phyloP scores from a whole-genome alignment of 192 early-diverging fungal species.

The Geranomyces michiganensis region DNA sequence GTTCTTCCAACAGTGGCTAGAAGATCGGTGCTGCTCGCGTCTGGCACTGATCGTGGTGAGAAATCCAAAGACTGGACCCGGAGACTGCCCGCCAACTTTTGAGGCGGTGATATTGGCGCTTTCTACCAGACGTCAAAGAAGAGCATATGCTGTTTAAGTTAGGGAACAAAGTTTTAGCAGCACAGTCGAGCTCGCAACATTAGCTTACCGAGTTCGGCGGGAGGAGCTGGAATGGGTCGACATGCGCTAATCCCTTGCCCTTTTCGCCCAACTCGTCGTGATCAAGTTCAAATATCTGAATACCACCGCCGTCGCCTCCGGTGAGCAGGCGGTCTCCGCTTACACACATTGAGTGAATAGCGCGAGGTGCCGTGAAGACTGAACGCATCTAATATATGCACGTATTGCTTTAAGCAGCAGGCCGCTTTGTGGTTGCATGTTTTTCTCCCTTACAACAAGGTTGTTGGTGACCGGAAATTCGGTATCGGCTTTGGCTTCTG shows the following conservation, averaged over 20 bases:
- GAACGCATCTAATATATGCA: constrained; percentile 40
- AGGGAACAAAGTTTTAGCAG: too few species aligned
- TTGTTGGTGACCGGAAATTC: not conserved
- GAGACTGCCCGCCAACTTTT: constrained; percentile 30
- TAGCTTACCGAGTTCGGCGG: constrained; percentile 10
- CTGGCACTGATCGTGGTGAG: constrained; percentile 25
- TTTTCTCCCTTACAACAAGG: not conserved
- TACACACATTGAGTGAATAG: constrained; percentile 44
- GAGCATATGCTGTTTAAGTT: too few species aligned
- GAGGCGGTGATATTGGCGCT: constrained; percentile 38
- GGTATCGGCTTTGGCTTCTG: not conserved
- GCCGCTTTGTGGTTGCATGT: not conserved
- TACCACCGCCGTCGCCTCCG: constrained; percentile 40
- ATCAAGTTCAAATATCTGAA: constrained; percentile 50
- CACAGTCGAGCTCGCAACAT: too few species aligned
- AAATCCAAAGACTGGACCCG: constrained; percentile 45
- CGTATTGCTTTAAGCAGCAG: not conserved
- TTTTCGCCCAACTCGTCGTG: constrained; percentile 27
- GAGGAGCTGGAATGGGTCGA: constrained; percentile 3
- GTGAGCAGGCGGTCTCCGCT: constrained; percentile 41
- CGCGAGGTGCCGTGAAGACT: constrained; percentile 44
- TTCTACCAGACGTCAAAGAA: too few species aligned
- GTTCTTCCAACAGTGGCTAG: constrained; percentile 41
- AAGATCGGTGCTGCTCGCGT: constrained; percentile 26
- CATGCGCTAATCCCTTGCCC: constrained; percentile 20